Evolutionary conservation across 768 basidiomycete genomes (phyloP).

Genomic region (Phaffia australis): DNA sequence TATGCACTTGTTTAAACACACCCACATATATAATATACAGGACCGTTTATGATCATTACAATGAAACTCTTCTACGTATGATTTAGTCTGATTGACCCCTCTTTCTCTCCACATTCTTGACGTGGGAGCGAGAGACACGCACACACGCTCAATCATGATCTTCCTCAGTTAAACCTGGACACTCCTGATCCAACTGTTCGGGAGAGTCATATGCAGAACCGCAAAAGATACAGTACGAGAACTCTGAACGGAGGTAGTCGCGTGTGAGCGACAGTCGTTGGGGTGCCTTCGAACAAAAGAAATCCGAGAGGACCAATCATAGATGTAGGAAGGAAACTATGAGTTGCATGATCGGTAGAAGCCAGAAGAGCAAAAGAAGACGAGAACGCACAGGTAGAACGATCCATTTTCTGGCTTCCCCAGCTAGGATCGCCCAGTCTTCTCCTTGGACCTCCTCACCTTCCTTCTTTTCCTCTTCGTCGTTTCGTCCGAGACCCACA

Average conservation of each 20-base stretch:
- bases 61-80: too few relatives aligned
- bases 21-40: too few relatives aligned
- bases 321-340: neutral
- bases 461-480: neutral
- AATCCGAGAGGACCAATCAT: conserved; percentile 24
- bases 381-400: conserved; percentile 48
- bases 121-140: too few relatives aligned
- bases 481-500: neutral
- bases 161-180: conserved; percentile 67
- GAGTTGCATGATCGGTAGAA: neutral
- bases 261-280: conserved; percentile 60
- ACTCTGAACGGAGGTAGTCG: conserved; percentile 58
- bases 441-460: neutral
- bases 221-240: conserved; percentile 82
- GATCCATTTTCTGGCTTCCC: conserved; percentile 58
- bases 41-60: too few relatives aligned
- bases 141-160: conserved; percentile 53
- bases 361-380: neutral
- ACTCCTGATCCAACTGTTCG: conserved; percentile 53
- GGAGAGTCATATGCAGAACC: conserved; percentile 58
- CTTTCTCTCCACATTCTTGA: too few relatives aligned
- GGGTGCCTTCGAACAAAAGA: conserved; percentile 46
- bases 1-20: too few relatives aligned
- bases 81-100: too few relatives aligned
- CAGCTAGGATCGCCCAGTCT: conserved; percentile 45